Percentiles rank a stretch among this genome's conserved stretches.
phyloP scores from a whole-genome alignment of 495 filamentous ascomycete genomes.

The Aspergillus nidulans region DNA sequence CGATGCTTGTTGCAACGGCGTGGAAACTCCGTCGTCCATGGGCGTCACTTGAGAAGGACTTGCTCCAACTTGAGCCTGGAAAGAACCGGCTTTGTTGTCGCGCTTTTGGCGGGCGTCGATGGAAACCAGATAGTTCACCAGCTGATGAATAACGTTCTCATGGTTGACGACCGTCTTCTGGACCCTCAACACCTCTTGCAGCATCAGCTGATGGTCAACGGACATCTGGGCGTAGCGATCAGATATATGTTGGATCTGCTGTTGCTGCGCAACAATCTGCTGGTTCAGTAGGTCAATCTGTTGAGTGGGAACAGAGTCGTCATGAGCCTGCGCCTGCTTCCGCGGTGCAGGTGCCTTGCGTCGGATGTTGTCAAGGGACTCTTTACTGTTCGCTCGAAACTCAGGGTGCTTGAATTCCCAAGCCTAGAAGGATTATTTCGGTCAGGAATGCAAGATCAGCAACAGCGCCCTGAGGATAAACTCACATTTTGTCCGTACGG shows the following conservation, averaged over 20 bases:
- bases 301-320: conserved; percentile 76
- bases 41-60: conserved; percentile 41
- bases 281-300: conserved; percentile 88
- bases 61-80: conserved; percentile 37
- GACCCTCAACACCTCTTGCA: conserved; percentile 80
- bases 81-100: conserved; percentile 53
- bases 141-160: conserved; percentile 67
- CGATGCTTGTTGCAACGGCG: conserved; percentile 82
- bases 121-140: conserved; percentile 66
- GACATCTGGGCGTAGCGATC: conserved; percentile 80
- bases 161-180: conserved; percentile 89
- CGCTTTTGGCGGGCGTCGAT: conserved; percentile 62
- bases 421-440: conserved; percentile 48
- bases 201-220: conserved; percentile 78
- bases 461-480: not conserved
- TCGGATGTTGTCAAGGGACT: conserved; percentile 93
- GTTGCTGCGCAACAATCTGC: conserved; percentile 83
- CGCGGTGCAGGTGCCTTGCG: conserved; percentile 91
- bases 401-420: conserved; percentile 99
- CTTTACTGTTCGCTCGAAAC: conserved; percentile 92
- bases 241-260: conserved; percentile 82
- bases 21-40: conserved; percentile 68
- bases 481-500: conserved; percentile 88
- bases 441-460: conserved; percentile 8
- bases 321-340: conserved; percentile 58